These are phyloP conservation scores for Yamadazyma triangularis DNA, from an alignment of 1,139 yeast genomes.

Conservation along the genomic window DNA sequence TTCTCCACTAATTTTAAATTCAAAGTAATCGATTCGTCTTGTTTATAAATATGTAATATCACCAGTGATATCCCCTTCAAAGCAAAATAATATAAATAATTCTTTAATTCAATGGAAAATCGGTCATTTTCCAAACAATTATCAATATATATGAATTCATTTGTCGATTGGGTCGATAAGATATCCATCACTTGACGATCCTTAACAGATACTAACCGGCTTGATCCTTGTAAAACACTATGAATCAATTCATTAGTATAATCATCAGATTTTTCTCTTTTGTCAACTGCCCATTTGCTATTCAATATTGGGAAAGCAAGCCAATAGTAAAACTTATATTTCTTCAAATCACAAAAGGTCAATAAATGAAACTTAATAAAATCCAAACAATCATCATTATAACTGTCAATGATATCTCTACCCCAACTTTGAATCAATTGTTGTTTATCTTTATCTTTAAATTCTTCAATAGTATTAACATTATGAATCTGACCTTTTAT, in stretches of 20 bases:
- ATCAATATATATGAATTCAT: slow-evolving; percentile 60
- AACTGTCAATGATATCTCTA: slow-evolving; percentile 14
- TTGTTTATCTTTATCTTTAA: slow-evolving; percentile 63
- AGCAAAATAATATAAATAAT: slow-evolving; percentile 56
- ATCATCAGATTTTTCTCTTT: slow-evolving; percentile 3
- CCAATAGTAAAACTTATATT: slow-evolving; percentile 88
- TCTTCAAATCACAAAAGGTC: slow-evolving; percentile 83
- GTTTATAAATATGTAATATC: slow-evolving; percentile 33
- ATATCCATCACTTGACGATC: slow-evolving; percentile 1
- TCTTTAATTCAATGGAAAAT: slow-evolving; percentile 56
- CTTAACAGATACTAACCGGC: not conserved
- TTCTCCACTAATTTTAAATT: slow-evolving; percentile 4
- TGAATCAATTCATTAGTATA: slow-evolving; percentile 1
- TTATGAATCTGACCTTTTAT: slow-evolving; percentile 45
- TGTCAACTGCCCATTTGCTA: slow-evolving; percentile 33
- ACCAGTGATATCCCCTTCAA: slow-evolving; percentile 31
- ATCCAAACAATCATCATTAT: slow-evolving; percentile 5
- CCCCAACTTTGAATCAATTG: slow-evolving; percentile 48
- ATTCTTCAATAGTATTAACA: slow-evolving; percentile 82
- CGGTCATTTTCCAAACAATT: slow-evolving; percentile 26
- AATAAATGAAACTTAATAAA: slow-evolving; percentile 48
- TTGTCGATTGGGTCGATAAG: slow-evolving; percentile 52
- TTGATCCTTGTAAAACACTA: not conserved
- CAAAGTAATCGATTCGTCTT: slow-evolving; percentile 2
- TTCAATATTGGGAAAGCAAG: slow-evolving; percentile 68